Evolutionary conservation across 164 flowering plant species (phyloP), one percentile per base, ranked within the genome.

Genomic region (Kalanchoe fedtschenkoi): DNA sequence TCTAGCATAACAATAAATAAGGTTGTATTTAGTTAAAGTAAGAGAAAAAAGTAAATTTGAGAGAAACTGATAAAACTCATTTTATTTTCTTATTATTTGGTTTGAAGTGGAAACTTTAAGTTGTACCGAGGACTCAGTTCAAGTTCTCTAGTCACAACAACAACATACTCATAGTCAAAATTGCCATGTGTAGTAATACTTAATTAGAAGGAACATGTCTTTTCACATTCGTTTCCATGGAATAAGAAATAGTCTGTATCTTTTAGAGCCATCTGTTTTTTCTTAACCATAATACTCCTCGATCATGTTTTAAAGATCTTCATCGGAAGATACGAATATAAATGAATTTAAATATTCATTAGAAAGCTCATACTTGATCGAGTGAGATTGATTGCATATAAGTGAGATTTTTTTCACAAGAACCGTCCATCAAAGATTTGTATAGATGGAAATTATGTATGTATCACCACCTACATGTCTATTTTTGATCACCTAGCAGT

Each of bases 391-490:
- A 17, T 66, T 69, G 63, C 75, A 75, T 29, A 72, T 67, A 14
- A 39, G 56, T 19, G 44, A 69, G 11, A 73, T 75, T 65, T 75
- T 75, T 46, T 60, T 64, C 57, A 64, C 65, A 38, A 75, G 71
- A 46, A 72, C 78, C 62, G 64, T 69, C 75, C 75, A 72, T 14
- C 67, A 55, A 15, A 72, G 61, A 66, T 67, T 60, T 44, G 64
- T 65, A 7, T 55, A 17, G 16, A 75, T 65, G 17, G 75, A 69
- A 16, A 72, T 55, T 14, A 75, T 75, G 34, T 60, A 73, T 2
- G 78, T 75, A 35, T 75, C 73, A 42, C 78, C 78, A 14, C 75
- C 78, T 0, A 75, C 78, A 67, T 75, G 72, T 67, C 75, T 75
- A 47, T 69, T 75, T 59, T 75, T 75, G 0, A n/a, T 71, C 71